Base-by-base conservation (phyloP, 805 yeast species). In the Nakazawaea ishiwadae region DNA sequence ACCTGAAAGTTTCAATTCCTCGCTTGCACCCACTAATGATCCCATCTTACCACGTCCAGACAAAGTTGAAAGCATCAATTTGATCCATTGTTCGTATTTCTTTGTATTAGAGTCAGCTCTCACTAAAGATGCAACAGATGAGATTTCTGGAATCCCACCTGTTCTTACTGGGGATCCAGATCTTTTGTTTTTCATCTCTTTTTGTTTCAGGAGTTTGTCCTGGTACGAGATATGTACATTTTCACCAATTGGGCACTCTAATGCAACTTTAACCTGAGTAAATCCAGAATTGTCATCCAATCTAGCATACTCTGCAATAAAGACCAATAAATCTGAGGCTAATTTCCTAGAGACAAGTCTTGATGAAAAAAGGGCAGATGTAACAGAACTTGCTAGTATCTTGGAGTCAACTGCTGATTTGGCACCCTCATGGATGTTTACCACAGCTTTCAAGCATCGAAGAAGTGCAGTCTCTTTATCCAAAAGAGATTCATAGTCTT, bases 1-100 rank as follows among this genome's bases (percentile, higher is more conserved):
- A 0, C 79, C 76, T 2, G 69, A 65, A 5, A 72, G 59, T 44
- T 78, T 80, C 40, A 79, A 72, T 50, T 91, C 97, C 8, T 83
- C 93, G 44, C 87, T 81, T 0, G 96, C 96, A 2, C 97, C 97
- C 7, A 91, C 98, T 52, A 83, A 60, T 1, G 96, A 86, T 9
- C 96, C 96, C 73, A 85, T 71, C 52, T 79, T 83, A 6, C 98
- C 98, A 51, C 90, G 73, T 2, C 96, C 96, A 37, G 56, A 53
- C 21, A 61, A 48, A 2, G 59, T 42, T 21, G 62, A 40, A 19
- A 53, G 45, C 15, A 53, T 51, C 14, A 59, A 50, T 60, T 62
- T 55, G 15, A 62, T 45, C 66, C 66, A 63, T 1, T 59, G 60
- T 39, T 62, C 67, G 36, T 56, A 58, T 35, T 54, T 50, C 32